These are phyloP conservation scores for Mitragyna speciosa DNA, from an alignment of 257 asterid genomes.

Conservation along the genomic window DNA sequence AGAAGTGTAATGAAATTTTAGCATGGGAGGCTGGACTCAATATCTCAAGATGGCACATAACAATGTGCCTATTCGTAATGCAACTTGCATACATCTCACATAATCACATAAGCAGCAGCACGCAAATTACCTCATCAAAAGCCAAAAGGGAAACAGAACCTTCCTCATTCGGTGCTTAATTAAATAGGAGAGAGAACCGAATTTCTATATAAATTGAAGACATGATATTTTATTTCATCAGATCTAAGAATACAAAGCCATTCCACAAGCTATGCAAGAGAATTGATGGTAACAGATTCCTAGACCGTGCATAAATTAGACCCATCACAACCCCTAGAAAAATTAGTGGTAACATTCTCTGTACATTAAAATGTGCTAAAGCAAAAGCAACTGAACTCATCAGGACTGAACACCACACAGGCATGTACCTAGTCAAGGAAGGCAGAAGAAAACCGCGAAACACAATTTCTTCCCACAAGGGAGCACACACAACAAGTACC, in stretches of 20 bases:
- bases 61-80: background rate
- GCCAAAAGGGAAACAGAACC: background rate
- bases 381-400: constrained; percentile 88
- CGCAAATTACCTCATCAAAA: background rate
- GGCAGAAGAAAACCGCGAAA: constrained; percentile 94
- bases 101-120: background rate
- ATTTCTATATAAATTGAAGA: background rate
- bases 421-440: constrained; percentile 91
- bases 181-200: background rate
- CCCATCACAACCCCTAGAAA: constrained; percentile 98
- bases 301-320: constrained; percentile 71
- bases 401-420: constrained; percentile 85
- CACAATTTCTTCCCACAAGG: constrained; percentile 93
- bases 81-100: background rate
- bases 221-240: constrained; percentile 62
- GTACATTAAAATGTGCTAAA: constrained; percentile 90
- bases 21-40: background rate
- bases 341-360: constrained; percentile 83
- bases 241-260: constrained; percentile 88
- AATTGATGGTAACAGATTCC: constrained; percentile 81
- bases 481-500: constrained; percentile 90
- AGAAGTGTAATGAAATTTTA: background rate
- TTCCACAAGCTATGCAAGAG: constrained; percentile 94
- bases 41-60: background rate
- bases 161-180: background rate